phyloP scores from a whole-genome alignment of 352 stramenopile genomes.

The Aphanomyces stellatus region DNA sequence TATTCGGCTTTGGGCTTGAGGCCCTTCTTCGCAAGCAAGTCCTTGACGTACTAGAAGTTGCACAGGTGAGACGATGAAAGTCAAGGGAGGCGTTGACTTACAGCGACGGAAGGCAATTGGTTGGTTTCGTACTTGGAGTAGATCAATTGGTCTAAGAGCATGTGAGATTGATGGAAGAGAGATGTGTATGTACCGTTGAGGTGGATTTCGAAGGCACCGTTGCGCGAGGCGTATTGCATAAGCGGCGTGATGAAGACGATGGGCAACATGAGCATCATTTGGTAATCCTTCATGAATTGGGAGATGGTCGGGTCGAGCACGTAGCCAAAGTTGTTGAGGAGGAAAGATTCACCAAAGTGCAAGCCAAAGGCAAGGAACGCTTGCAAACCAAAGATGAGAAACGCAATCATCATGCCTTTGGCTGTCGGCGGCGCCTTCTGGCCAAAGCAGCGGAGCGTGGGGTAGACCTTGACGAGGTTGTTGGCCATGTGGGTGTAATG shows the following conservation, averaged over 20 bases:
- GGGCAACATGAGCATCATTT: neutral
- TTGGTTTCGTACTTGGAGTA: neutral
- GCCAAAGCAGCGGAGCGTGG: conserved; percentile 23
- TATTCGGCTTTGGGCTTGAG: conserved; percentile 1
- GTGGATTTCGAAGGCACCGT: conserved; percentile 12
- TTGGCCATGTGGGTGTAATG: conserved; percentile 13
- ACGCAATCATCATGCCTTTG: neutral
- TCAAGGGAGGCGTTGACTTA: neutral
- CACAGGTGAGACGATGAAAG: neutral
- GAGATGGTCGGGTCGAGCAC: neutral
- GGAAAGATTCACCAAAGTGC: conserved; percentile 12
- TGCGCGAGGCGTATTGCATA: conserved; percentile 11
- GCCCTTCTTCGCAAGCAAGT: conserved; percentile 2
- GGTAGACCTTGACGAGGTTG: conserved; percentile 12
- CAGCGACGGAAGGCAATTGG: neutral
- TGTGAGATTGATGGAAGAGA: neutral
- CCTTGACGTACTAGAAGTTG: neutral
- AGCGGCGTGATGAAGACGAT: conserved; percentile 5
- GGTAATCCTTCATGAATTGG: conserved; percentile 10
- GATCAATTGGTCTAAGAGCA: neutral
- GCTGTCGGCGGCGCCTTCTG: neutral
- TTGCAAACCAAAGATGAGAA: conserved; percentile 1
- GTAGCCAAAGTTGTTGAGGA: conserved; percentile 6
- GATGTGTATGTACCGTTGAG: conserved; percentile 6
- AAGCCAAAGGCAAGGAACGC: neutral